Base-by-base conservation (phyloP, 164 flowering plant genomes). In the Pachysandra terminalis region DNA sequence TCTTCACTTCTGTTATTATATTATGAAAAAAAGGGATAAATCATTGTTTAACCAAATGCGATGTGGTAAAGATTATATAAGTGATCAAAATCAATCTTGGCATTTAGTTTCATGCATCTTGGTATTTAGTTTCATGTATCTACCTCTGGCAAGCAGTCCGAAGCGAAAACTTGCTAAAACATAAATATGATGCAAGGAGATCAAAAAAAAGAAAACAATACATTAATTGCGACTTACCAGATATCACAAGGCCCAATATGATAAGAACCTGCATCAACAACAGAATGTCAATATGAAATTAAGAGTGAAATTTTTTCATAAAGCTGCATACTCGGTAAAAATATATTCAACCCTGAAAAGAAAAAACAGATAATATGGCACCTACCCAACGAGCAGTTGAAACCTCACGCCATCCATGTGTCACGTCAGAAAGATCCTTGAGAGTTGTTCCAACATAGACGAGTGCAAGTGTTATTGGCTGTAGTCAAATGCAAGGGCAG, bases 351-450 rank as follows among this genome's bases (percentile, higher is more conserved):
- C 35, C 49, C 45, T 23, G 23, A 59, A 1, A 15, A 63, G 25
- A n/a, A 22, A 32, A 12, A 41, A 64, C 26, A 13, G 40, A 52
- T 32, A 7, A 32, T 26, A 66, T 52, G 19, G 66, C 57, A 25
- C 86, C 84, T 83, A 95, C 99, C 97, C 86, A 86, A 56, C 90
- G 90, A 66, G 96, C 65, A 52, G 77, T 80, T 61, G 99, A 89
- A 65, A 95, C 71, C 58, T 87, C 89, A 72, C 64, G 35, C 99
- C 99, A 92, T 51, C 94, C 96, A 77, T 95, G 97, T 13, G 97
- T 92, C 55, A 95, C 97, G 77, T 92, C 99, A 74, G 99, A 91
- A 77, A 95, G 86, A 81, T 95, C 97, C 80, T 95, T 92, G 37
- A 95, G 79, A 68, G 99, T 95, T 60, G 99, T 95, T 71, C 99